Conservation (phyloP, 805 yeast genomes). For the Wickerhamiella bombiphila region DNA sequence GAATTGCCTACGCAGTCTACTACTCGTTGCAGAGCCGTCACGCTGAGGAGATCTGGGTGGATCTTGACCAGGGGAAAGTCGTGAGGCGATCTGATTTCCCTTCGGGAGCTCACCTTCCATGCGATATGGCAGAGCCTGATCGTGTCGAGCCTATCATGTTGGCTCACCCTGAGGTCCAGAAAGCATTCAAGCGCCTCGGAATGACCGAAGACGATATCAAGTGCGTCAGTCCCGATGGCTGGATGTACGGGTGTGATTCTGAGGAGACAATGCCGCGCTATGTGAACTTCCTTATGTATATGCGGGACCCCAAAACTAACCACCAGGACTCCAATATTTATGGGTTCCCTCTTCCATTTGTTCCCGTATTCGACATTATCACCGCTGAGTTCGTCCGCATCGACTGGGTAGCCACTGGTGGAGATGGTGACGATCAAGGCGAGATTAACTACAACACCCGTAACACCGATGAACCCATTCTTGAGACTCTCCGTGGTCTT, state of each 20-base stretch:
- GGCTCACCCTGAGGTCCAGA: conserved; percentile 86
- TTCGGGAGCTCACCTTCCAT: conserved; percentile 54
- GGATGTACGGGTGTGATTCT: conserved; percentile 74
- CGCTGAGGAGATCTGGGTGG: conserved; percentile 59
- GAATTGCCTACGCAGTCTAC: conserved; percentile 56
- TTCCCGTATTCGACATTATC: conserved; percentile 55
- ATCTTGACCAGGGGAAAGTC: conserved; percentile 46
- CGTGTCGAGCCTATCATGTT: conserved; percentile 10
- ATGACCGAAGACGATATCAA: conserved; percentile 12
- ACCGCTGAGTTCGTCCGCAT: conserved; percentile 50
- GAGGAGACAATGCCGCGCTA: conserved; percentile 27
- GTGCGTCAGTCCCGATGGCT: conserved; percentile 22
- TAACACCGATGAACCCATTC: conserved; percentile 41
- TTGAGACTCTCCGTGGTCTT: conserved; percentile 41
- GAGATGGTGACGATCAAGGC: conserved; percentile 49
- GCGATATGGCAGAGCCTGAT: conserved; percentile 37
- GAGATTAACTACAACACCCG: conserved; percentile 36
- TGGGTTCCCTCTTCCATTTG: conserved; percentile 57
- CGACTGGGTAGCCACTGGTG: conserved; percentile 60
- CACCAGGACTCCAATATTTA: conserved; percentile 37
- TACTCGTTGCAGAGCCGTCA: conserved; percentile 34
- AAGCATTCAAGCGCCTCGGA: conserved; percentile 77
- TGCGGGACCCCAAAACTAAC: conserved; percentile 44
- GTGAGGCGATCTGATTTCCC: conserved; percentile 42
- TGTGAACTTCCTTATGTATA: conserved; percentile 62